Evolutionary conservation across 2,329 filamentous ascomycete genomes (phyloP), one percentile per base, ranked within the genome.

Genomic region (Fusarium transvaalense): DNA sequence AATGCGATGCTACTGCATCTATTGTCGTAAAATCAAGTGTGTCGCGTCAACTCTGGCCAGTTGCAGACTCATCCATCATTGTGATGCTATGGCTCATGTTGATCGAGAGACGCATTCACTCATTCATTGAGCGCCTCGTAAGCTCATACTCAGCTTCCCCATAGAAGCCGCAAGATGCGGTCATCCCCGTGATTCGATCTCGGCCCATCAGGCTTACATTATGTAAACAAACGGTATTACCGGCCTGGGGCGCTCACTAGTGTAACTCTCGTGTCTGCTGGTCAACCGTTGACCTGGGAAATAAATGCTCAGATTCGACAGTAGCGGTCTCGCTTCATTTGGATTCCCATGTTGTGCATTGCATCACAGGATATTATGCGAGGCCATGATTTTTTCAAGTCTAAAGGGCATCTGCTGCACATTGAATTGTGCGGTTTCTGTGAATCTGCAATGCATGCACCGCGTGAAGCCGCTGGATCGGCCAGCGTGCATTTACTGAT

Each of bases 241-340:
- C 56, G 32, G 56, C 42, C 21, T 60, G 35, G n/a, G 47, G 35
- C 23, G 38, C 21, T 51, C 55, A 47, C 37, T 53, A 54, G 72
- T 74, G 57, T 25, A 42, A 74, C 72, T 21, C 59, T 74, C 72
- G 71, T 74, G 65, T 74, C 72, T 74, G 71, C 63, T 61, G 72
- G 41, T 65, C 68, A 69, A 69, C 72, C 50, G 45, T 25, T 52
- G 51, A 41, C 52, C 31, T 55, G 48, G 60, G 32, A 50, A 35
- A 34, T 17, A 62, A 50, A 39, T 54, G 21, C 41, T 45, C 42
- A 31, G 42, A 41, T 15, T 27, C 13, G 19, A 47, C 25, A 62
- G 50, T 35, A 46, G 63, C 51, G 35, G 48, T 57, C 52, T 68
- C 56, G 56, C 39, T 42, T 19, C 39, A 15, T 31, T 59, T 55